Percentiles rank a stretch among this genome's conserved stretches.
Evolutionary conservation across 768 basidiomycete genomes (phyloP).

Genomic region (Symmetrospora coprosmae): DNA sequence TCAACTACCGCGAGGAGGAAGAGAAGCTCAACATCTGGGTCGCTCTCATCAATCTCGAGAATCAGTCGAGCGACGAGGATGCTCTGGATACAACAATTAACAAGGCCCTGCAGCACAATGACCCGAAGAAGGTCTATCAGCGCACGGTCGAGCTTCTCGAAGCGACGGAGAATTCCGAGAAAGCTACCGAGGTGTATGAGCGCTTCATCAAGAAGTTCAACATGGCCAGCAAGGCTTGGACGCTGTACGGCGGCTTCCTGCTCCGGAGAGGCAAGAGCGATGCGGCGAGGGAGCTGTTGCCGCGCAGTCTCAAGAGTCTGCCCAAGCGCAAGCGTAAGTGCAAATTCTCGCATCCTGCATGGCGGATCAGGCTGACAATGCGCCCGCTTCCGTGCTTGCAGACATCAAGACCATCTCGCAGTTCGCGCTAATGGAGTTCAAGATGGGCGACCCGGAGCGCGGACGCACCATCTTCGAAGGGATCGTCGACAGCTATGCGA

Average conservation of each 20-base stretch:
- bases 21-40: constrained; percentile 97
- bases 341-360: background rate
- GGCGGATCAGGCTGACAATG: background rate
- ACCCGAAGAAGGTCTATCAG: constrained; percentile 78
- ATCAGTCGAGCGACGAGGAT: constrained; percentile 74
- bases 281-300: constrained; percentile 67
- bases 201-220: constrained; percentile 87
- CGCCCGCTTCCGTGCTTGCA: too few species aligned
- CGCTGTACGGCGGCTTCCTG: constrained; percentile 68
- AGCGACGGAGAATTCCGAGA: constrained; percentile 64
- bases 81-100: constrained; percentile 67
- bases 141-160: constrained; percentile 72
- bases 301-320: constrained; percentile 73
- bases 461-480: constrained; percentile 94
- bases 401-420: constrained; percentile 90
- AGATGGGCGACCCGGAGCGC: constrained; percentile 78
- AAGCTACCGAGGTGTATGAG: constrained; percentile 83
- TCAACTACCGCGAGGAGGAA: constrained; percentile 88
- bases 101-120: constrained; percentile 76
- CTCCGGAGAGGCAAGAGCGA: constrained; percentile 59
- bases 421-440: constrained; percentile 91
- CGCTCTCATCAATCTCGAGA: constrained; percentile 86
- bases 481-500: constrained; percentile 85
- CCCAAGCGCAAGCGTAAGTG: constrained; percentile 83
- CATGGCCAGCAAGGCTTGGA: constrained; percentile 86